phyloP scores from a whole-genome alignment of 1,284 basidiomycete genomes.

The Sanghuangporus weigelae region DNA sequence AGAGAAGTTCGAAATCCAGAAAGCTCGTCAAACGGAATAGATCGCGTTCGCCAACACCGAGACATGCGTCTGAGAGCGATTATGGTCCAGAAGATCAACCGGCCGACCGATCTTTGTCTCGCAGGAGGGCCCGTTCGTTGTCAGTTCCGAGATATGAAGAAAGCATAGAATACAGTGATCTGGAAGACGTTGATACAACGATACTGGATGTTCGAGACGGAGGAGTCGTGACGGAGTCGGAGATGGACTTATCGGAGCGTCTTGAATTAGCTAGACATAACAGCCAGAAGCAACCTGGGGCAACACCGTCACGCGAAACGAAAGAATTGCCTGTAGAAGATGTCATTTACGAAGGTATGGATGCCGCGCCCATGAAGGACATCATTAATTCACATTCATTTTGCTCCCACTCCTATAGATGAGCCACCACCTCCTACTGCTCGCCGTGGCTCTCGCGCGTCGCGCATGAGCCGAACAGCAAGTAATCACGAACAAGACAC shows the following conservation, averaged over 20 bases:
- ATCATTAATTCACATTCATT: background rate
- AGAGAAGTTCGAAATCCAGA: slow-evolving; percentile 43
- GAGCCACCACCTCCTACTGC: slow-evolving; percentile 45
- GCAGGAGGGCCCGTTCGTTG: slow-evolving; percentile 36
- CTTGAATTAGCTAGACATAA: slow-evolving; percentile 77
- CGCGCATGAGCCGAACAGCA: slow-evolving; percentile 26
- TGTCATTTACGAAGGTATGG: slow-evolving; percentile 69
- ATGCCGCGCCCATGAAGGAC: slow-evolving; percentile 5
- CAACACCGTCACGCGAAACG: slow-evolving; percentile 32
- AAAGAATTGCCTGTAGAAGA: slow-evolving; percentile 49
- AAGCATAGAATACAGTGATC: slow-evolving; percentile 40
- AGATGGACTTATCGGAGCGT: slow-evolving; percentile 66
- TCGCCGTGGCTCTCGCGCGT: slow-evolving; percentile 49
- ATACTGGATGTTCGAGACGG: slow-evolving; percentile 26
- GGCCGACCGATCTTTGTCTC: slow-evolving; percentile 24
- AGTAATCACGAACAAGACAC: slow-evolving; percentile 26
- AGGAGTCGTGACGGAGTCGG: slow-evolving; percentile 52
- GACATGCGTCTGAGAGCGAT: background rate
- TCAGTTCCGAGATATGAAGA: slow-evolving; percentile 37
- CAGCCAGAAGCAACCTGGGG: slow-evolving; percentile 65
- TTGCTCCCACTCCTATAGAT: slow-evolving; percentile 35
- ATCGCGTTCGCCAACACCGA: slow-evolving; percentile 43
- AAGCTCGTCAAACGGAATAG: slow-evolving; percentile 54
- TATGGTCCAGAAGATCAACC: slow-evolving; percentile 11
- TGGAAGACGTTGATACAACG: slow-evolving; percentile 22